A percentile compares a stretch with the other conserved stretches of the same genome.
These are phyloP conservation scores for Talaromyces sp. DNA, from an alignment of 2,329 filamentous ascomycete species.

Conservation along the genomic window DNA sequence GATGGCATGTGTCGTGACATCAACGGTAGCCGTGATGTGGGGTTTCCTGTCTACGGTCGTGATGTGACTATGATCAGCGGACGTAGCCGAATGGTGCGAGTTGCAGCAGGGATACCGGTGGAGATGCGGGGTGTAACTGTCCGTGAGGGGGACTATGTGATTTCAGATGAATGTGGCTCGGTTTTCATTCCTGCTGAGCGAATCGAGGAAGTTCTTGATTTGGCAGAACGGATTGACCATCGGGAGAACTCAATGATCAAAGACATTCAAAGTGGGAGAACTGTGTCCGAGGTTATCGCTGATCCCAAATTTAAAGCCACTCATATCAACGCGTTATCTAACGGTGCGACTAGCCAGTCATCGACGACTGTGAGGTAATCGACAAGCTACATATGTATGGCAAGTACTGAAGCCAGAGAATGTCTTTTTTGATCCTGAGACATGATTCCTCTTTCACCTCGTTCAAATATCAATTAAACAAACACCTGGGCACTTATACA, in stretches of 20 bases:
- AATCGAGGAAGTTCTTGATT: slow-evolving; percentile 20
- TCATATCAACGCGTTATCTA: background rate
- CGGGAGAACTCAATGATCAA: slow-evolving; percentile 21
- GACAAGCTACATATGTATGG: no score
- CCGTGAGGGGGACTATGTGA: slow-evolving; percentile 23
- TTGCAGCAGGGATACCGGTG: slow-evolving; percentile 32
- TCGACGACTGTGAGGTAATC: no score
- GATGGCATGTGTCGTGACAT: slow-evolving; percentile 38
- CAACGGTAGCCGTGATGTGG: slow-evolving; percentile 35
- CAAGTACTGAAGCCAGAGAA: no score
- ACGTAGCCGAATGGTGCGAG: slow-evolving; percentile 33
- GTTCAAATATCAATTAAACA: no score
- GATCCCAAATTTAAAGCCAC: slow-evolving; percentile 24
- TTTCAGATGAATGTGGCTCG: slow-evolving; percentile 23
- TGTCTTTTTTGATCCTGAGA: no score
- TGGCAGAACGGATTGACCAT: slow-evolving; percentile 15
- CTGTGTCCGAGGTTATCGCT: slow-evolving; percentile 24
- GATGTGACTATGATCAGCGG: slow-evolving; percentile 38
- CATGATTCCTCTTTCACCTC: no score
- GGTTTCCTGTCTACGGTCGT: slow-evolving; percentile 38
- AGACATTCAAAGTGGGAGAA: slow-evolving; percentile 17
- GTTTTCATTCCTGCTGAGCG: slow-evolving; percentile 19
- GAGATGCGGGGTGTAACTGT: slow-evolving; percentile 19
- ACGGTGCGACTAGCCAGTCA: background rate
- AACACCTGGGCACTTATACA: no score